Evolutionary conservation across 2,329 filamentous ascomycete species (phyloP).

Genomic region (Hymenoscyphus occultus): DNA sequence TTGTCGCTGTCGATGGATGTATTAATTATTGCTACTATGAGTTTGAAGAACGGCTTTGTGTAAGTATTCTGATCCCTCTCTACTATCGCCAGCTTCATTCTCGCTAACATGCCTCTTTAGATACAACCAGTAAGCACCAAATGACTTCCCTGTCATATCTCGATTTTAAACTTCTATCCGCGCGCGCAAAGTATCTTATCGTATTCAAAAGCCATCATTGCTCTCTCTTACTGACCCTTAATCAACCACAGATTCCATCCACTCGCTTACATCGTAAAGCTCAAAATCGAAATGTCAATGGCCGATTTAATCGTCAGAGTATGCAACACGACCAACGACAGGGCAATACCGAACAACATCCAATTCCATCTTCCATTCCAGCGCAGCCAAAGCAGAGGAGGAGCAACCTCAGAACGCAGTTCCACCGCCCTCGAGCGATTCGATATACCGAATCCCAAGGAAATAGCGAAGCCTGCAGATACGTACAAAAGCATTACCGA

Average conservation of each 20-base stretch:
- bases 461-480: neutral
- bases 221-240: neutral
- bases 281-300: slow-evolving; percentile 46
- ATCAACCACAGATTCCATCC: slow-evolving; percentile 41
- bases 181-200: neutral
- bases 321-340: neutral
- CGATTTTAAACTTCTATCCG: no score
- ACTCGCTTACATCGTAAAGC: slow-evolving; percentile 42
- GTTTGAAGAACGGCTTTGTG: slow-evolving; percentile 15
- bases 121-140: neutral
- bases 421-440: neutral
- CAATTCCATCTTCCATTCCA: neutral
- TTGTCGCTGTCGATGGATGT: slow-evolving; percentile 42
- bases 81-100: neutral
- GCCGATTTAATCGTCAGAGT: slow-evolving; percentile 39
- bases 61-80: slow-evolving; percentile 3
- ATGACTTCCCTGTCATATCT: neutral
- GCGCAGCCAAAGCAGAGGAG: neutral
- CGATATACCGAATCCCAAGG: neutral
- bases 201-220: neutral
- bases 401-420: neutral
- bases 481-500: neutral
- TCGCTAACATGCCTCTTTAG: neutral
- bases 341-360: neutral
- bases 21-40: slow-evolving; percentile 32